phyloP scores from a whole-genome alignment of 1,284 basidiomycete species.

The Thecaphora thlaspeos region DNA sequence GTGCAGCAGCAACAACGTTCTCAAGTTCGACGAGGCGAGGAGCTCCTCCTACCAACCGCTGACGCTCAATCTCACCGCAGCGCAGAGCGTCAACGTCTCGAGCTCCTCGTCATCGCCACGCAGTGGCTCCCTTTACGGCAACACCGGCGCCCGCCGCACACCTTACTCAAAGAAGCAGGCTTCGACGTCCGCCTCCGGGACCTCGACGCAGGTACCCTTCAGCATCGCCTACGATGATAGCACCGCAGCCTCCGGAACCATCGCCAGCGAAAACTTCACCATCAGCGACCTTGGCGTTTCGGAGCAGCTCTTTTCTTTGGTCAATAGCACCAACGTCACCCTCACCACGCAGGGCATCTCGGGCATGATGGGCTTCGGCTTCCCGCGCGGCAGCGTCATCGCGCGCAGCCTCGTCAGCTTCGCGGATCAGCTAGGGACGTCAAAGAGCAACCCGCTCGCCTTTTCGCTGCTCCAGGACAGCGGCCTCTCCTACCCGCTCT shows the following conservation, averaged over 20 bases:
- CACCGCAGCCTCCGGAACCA: conserved; percentile 11
- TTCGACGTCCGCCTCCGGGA: no score
- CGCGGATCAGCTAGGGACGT: conserved; percentile 3
- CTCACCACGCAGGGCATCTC: conserved; percentile 56
- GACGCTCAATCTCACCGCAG: conserved; percentile 3
- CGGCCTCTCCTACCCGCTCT: conserved; percentile 33
- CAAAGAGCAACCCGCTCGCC: conserved; percentile 12
- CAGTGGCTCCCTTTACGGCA: neutral
- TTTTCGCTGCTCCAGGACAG: conserved; percentile 10
- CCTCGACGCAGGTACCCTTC: conserved; percentile 10
- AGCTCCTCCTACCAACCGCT: conserved; percentile 9
- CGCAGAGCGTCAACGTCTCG: neutral
- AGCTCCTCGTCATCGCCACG: neutral
- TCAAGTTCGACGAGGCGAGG: conserved; percentile 15
- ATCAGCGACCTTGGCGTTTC: conserved; percentile 12
- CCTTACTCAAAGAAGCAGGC: conserved; percentile 1
- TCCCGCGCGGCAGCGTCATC: conserved; percentile 50
- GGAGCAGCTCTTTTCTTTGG: conserved; percentile 30
- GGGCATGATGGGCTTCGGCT: conserved; percentile 59
- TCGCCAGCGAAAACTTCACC: conserved; percentile 18
- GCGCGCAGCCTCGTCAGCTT: conserved; percentile 16
- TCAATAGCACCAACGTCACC: conserved; percentile 57
- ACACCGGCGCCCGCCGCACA: neutral
- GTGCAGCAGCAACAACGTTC: conserved; percentile 9
- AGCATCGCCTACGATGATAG: conserved; percentile 19